A percentile compares a stretch with the other conserved stretches of the same genome.
Evolutionary conservation across 176 grass and related monocot species (phyloP).

Genomic region (Oryza meyeriana): DNA sequence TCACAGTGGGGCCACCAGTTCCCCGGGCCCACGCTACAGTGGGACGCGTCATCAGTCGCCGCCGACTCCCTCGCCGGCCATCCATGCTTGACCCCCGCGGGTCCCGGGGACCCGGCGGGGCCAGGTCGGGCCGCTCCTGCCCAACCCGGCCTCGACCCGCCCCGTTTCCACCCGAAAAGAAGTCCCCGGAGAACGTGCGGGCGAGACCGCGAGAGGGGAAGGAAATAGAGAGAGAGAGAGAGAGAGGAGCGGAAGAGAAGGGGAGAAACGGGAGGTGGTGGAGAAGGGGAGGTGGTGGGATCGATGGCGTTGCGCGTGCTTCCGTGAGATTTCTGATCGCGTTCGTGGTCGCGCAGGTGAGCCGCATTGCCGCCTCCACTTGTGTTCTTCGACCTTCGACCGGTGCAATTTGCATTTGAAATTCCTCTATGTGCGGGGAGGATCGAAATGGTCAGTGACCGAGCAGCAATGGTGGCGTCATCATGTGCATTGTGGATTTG

Average conservation of each 20-base stretch:
- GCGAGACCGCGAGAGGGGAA: constrained; percentile 39
- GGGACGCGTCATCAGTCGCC: not conserved
- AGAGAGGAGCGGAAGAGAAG: not conserved
- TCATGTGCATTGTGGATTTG: not conserved
- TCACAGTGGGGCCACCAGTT: not conserved
- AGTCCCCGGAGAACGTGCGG: constrained; percentile 38
- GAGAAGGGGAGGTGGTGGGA: not conserved
- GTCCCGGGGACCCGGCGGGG: no score
- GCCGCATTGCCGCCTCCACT: constrained; percentile 30
- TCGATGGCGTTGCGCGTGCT: constrained; percentile 24
- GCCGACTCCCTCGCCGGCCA: no score
- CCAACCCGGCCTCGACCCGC: no score
- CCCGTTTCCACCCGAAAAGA: constrained; percentile 3
- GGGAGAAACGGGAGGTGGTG: not conserved
- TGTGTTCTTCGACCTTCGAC: not conserved
- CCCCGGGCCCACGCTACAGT: not conserved
- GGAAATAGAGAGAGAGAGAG: not conserved
- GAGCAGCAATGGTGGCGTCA: no score
- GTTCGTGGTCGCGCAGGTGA: constrained; percentile 31
- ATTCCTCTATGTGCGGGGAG: not conserved
- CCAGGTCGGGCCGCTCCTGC: no score
- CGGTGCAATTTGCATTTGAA: not conserved
- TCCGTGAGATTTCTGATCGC: constrained; percentile 7
- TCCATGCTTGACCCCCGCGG: no score
- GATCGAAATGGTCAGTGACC: not conserved